phyloP scores from a whole-genome alignment of 345 rosid species.

The Brassica juncea region DNA sequence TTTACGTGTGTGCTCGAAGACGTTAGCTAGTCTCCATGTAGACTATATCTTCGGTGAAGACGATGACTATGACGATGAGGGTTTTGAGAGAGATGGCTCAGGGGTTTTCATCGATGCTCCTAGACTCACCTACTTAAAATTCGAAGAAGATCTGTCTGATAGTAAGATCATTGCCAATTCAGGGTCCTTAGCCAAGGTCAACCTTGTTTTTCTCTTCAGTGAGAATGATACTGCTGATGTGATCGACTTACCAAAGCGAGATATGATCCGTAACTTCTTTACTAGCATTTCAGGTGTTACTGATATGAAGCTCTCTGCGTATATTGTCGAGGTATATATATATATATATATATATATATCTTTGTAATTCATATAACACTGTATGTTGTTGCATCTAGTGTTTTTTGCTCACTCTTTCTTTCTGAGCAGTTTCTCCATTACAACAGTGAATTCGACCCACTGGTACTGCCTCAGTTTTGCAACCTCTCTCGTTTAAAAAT shows the following conservation, averaged over 20 bases:
- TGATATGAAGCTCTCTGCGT: not conserved
- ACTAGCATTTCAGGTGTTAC: conserved; percentile 15
- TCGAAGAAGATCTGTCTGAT: conserved; percentile 8
- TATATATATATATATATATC: not conserved
- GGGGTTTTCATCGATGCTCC: conserved; percentile 28
- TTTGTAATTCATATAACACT: not conserved
- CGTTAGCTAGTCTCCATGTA: conserved; percentile 1
- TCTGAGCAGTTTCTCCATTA: conserved; percentile 5
- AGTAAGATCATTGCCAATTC: conserved; percentile 14
- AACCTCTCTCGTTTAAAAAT: conserved; percentile 3
- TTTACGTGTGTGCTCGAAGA: conserved; percentile 16
- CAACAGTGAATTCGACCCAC: not conserved
- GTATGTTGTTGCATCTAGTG: not conserved
- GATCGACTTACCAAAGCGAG: conserved; percentile 10
- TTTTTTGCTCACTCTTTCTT: not conserved
- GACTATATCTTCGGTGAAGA: conserved; percentile 2
- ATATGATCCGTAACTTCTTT: conserved; percentile 20
- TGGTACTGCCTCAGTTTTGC: conserved; percentile 9
- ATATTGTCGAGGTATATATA: conserved; percentile 15
- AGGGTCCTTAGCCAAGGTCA: conserved; percentile 19
- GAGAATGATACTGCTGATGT: conserved; percentile 2
- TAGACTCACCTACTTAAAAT: conserved; percentile 12
- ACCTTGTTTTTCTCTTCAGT: conserved; percentile 1
- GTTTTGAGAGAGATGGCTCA: not conserved
- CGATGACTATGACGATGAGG: not conserved